Base-by-base conservation (phyloP, 345 rosid genomes). In the Geranium rotundifolium region DNA sequence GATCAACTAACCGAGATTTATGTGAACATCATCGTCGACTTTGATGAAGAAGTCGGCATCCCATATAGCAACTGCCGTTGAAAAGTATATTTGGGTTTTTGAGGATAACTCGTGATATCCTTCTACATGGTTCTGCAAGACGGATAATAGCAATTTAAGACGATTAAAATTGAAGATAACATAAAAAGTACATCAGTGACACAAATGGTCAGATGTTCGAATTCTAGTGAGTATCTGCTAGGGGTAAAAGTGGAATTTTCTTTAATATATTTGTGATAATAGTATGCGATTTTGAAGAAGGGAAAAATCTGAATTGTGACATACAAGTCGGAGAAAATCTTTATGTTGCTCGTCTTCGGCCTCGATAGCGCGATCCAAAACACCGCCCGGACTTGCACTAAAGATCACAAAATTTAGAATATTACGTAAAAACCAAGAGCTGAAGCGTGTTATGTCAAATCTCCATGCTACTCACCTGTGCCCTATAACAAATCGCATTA, bases 31-130 rank as follows among this genome's bases (percentile, higher is more conserved):
- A 59, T 87, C 95, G 0, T 87, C 91, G 17, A 85, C 91, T 80
- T 87, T 87, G 20, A 87, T 73, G 59, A 81, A 87, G 80, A 87
- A 87, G 66, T 87, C 95, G n/a, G 95, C 91, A 75, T 87, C 95
- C 95, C 91, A 85, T 67, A 65, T 81, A 17, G 87, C 80, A 37
- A 82, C 95, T n/a, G 84, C 95, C 37, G 82, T 74, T 27, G 83
- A 76, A 55, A 87, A 85, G 75, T 78, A 87, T 61, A 75, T 70
- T 72, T 85, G 91, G 63, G 91, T 85, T 79, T 87, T 87, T 6
- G 78, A 80, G 17, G 95, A 85, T 62, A 85, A 62, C 68, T 85
- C 87, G 29, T 80, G 87, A 72, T 87, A 83, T 60, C 91, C 95
- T 77, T 88, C 95, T 18, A 85, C 73, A 69, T 83, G 91, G 79